Percentiles rank a stretch among this genome's conserved stretches.
phyloP scores from a whole-genome alignment of 305 asterid genomes.

The Fraxinus latifolia region DNA sequence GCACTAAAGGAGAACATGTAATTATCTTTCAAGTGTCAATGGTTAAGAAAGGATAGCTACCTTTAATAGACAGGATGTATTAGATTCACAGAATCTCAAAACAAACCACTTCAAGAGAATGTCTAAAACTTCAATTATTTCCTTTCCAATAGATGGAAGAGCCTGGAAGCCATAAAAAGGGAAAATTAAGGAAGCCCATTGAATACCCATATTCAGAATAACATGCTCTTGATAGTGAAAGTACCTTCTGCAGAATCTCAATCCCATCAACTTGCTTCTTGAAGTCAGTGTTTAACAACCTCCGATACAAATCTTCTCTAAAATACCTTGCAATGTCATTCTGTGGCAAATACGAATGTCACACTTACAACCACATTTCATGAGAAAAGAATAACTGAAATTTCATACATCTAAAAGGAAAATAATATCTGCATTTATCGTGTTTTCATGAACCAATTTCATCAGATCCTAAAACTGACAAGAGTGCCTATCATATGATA shows the following conservation, averaged over 20 bases:
- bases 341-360: constrained; percentile 36
- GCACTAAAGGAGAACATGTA: neutral
- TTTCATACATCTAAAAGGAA: neutral
- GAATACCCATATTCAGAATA: constrained; percentile 18
- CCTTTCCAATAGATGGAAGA: constrained; percentile 72
- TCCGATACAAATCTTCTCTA: constrained; percentile 89
- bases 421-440: neutral
- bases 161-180: constrained; percentile 53
- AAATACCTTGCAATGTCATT: constrained; percentile 85
- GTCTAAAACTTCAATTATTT: constrained; percentile 82
- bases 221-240: constrained; percentile 11
- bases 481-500: neutral
- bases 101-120: constrained; percentile 87
- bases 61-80: constrained; percentile 94
- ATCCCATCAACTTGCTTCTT: constrained; percentile 99
- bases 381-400: neutral
- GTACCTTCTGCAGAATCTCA: constrained; percentile 97
- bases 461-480: neutral
- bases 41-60: constrained; percentile 25
- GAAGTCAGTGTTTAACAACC: constrained; percentile 83
- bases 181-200: constrained; percentile 21
- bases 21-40: neutral
- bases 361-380: neutral
- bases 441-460: neutral
- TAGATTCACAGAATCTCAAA: constrained; percentile 84